Base-by-base conservation (phyloP, 116 monocot genomes). In the Trichopus zeylanicus region DNA sequence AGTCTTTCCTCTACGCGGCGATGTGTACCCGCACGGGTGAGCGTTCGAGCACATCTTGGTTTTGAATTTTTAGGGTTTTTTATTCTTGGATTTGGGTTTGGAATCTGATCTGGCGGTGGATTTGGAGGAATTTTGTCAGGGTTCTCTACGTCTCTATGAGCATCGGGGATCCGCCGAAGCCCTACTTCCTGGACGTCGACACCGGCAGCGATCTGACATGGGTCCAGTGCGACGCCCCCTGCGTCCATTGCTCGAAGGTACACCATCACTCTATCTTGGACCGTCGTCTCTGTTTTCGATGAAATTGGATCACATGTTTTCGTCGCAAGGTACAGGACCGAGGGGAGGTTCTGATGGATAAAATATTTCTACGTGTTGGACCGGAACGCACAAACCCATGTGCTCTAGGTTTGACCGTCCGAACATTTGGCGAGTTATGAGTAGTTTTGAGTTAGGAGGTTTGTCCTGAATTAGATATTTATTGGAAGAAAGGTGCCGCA, bases 141-240 rank as follows among this genome's bases (percentile, higher is more conserved):
- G 20, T 85, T 22, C 92, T 85, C 76, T 88, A 70, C 54, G 82
- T 64, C 46, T 18, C 66, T 38, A 76, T 99, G 73, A 67, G 18
- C 68, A 80, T 99, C 51, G 98, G 98, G 6, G 69, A 88, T 12
- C 98, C 98, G 6, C 88, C 98, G 42, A 85, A 67, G 59, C 88
- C 92, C 42, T 99, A 99, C 62, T 99, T 75, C 69, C 78, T 99
- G 15, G 92, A 92, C 52, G 75, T 99, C 11, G 98, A 99, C 69
- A 88, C 91, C n/a, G 97, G 97, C 20, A 98, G 97, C 77, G 97
- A 91, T 48, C 75, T 98, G 48, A 91, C 91, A 37, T 98, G 97
- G 97, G 56, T 98, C 56, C 91, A 98, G 48, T 98, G 97, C 67
- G 91, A 91, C 67, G 91, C 88, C 5, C 91, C 97, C 26, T 98